Evolutionary conservation across 108 stramenopile species (phyloP), one percentile per base, ranked within the genome.

Genomic region (Fragilariopsis cylindrus): DNA sequence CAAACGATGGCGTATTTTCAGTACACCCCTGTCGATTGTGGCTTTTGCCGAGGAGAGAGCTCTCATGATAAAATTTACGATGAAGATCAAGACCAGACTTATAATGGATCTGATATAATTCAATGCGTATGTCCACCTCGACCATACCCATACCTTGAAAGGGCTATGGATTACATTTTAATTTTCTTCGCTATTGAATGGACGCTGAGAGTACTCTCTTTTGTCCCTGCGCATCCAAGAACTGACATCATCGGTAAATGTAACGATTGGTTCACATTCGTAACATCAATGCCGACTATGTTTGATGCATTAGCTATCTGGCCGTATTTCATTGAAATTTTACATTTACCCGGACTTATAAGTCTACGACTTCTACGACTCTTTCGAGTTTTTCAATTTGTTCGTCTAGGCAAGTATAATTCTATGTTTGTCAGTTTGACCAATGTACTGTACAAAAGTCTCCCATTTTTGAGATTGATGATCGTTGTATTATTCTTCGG

Each of bases 331-430:
- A 42, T 88, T 50, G 88, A 89, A 76, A 45, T 43, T 21, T 57
- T 69, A 12, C 48, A 71, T 16, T n/a, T 75, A 57, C 54, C 81
- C 0, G 75, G 79, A 16, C 65, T 89, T 4, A 50, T 85, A 47
- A 77, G 78, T 67, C 67, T 92, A n/a, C 83, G 88, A 21, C 65
- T 89, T 7, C 43, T 89, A 40, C 80, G 87, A 5, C 45, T 89
- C 2, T 83, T 87, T 56, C 84, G 91, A 11, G 77, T 92, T 30
- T 89, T 92, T 73, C 87, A 86, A 69, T 63, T 92, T 21, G 63
- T 92, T 4, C 82, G 88, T 67, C 69, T 92, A 30, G 88, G 91
- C 42, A 70, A 82, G 54, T 86, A 92, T 80, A 86, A 86, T 77
- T 46, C 63, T 21, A 87, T 88, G 48, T 87, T 92, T 54, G 19